A percentile compares a stretch with the other conserved stretches of the same genome.
Evolutionary conservation across 768 basidiomycete species (phyloP).

Genomic region (Lentinus brumalis): DNA sequence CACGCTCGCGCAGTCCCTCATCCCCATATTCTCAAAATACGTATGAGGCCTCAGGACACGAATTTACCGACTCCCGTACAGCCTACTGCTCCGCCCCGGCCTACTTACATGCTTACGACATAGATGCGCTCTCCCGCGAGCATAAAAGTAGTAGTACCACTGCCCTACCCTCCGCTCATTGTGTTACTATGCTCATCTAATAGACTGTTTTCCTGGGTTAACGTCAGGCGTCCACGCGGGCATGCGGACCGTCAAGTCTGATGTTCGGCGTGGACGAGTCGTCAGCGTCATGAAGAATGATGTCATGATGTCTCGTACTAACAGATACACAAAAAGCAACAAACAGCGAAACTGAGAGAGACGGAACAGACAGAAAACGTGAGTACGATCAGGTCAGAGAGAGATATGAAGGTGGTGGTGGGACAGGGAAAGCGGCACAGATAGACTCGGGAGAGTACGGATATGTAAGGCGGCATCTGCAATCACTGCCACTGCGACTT

Average conservation of each 20-base stretch:
- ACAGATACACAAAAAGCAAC: constrained; percentile 5
- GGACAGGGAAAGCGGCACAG: not conserved
- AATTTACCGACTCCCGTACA: no score
- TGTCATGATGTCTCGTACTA: constrained; percentile 3
- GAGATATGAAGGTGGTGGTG: not conserved
- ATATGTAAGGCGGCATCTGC: not conserved
- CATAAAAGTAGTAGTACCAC: constrained; percentile 7
- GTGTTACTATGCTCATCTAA: constrained; percentile 11
- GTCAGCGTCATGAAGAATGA: not conserved
- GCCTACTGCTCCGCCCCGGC: not conserved
- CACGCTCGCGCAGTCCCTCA: constrained; percentile 94
- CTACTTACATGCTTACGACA: constrained; percentile 1
- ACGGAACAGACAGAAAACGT: constrained; percentile 13
- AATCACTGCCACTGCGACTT: constrained; percentile 72
- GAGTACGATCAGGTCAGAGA: constrained; percentile 36
- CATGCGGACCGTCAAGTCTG: not conserved
- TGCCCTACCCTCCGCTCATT: constrained; percentile 14
- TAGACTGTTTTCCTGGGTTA: constrained; percentile 4
- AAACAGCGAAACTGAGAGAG: constrained; percentile 36
- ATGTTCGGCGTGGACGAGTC: no score
- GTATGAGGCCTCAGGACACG: constrained; percentile 44
- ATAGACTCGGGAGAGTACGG: not conserved
- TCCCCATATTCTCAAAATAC: constrained; percentile 88
- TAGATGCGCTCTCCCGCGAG: constrained; percentile 5
- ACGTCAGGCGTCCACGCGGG: not conserved